Evolutionary conservation across 805 yeast species (phyloP).

Genomic region (Barnettozyma siamensis): DNA sequence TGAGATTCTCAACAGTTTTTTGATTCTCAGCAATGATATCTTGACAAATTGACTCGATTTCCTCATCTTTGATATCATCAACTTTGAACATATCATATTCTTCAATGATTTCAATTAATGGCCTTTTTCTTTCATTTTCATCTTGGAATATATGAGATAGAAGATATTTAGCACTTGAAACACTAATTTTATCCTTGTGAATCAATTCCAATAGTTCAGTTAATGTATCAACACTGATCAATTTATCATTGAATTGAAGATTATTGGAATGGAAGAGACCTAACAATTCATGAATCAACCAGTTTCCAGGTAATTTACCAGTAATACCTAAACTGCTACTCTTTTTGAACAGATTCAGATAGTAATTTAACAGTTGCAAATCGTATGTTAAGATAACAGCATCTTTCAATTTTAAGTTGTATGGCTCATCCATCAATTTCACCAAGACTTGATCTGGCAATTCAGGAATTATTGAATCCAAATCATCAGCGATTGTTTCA

Average conservation of each 20-base stretch:
- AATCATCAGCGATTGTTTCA: conserved; percentile 34
- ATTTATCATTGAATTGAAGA: conserved; percentile 26
- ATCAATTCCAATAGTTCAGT: conserved; percentile 52
- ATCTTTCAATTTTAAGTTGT: conserved; percentile 58
- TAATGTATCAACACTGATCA: conserved; percentile 39
- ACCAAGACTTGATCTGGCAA: conserved; percentile 57
- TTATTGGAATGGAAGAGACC: conserved; percentile 60
- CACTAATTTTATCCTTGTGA: conserved; percentile 42
- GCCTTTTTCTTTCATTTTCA: conserved; percentile 30
- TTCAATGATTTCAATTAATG: conserved; percentile 42
- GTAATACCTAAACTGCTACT: conserved; percentile 5
- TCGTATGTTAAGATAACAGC: conserved; percentile 62
- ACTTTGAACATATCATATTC: conserved; percentile 44
- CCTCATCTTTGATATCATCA: conserved; percentile 28
- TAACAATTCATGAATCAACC: conserved; percentile 77
- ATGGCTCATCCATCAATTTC: conserved; percentile 43
- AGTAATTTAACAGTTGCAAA: conserved; percentile 47
- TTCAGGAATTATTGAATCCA: conserved; percentile 42
- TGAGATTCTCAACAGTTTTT: conserved; percentile 51
- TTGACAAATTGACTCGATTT: conserved; percentile 27
- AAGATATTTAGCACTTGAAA: conserved; percentile 61
- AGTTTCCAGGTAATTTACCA: conserved; percentile 51
- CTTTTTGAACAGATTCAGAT: conserved; percentile 34
- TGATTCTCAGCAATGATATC: conserved; percentile 37
- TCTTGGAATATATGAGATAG: conserved; percentile 55